These are phyloP conservation scores for Sporothrix brunneoviolacea DNA, from an alignment of 2,329 filamentous ascomycete genomes.

Conservation along the genomic window DNA sequence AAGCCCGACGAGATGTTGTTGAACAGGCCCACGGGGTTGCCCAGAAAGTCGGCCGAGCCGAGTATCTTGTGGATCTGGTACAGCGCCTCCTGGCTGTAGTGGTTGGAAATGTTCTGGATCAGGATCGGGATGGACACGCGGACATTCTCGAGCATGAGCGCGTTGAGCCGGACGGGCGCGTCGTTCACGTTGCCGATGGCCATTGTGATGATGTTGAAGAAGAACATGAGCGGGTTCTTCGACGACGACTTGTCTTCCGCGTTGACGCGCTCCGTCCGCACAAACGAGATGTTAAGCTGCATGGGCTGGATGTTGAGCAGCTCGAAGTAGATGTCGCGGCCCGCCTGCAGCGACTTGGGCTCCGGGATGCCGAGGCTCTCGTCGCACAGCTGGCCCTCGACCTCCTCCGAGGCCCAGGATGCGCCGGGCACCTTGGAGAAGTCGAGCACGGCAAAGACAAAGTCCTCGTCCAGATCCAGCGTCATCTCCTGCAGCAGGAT, in stretches of 20 bases:
- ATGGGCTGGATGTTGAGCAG: constrained; percentile 94
- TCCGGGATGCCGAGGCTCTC: constrained; percentile 88
- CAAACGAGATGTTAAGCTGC: constrained; percentile 95
- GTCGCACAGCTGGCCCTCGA: constrained; percentile 81
- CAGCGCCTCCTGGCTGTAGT: constrained; percentile 94
- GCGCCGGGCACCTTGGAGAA: constrained; percentile 90
- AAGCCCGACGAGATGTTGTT: constrained; percentile 97
- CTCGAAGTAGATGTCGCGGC: constrained; percentile 97
- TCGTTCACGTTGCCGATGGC: constrained; percentile 99
- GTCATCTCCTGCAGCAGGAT: constrained; percentile 96
- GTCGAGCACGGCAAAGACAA: constrained; percentile 91
- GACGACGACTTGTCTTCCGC: constrained; percentile 90
- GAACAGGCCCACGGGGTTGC: constrained; percentile 95
- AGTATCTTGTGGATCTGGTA: constrained; percentile 97
- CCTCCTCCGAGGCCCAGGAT: constrained; percentile 70
- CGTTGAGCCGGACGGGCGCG: constrained; percentile 87
- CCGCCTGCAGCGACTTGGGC: constrained; percentile 73
- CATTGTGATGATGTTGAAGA: constrained; percentile 98
- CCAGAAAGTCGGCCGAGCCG: constrained; percentile 93
- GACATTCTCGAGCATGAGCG: constrained; percentile 90
- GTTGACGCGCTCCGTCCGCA: constrained; percentile 92
- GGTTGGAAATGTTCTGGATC: constrained; percentile 78
- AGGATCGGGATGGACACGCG: constrained; percentile 81
- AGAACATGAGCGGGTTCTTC: constrained; percentile 94
- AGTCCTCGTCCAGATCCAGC: constrained; percentile 93